Conservation (phyloP, 352 stramenopile species). For the Pythium pyrilobum region DNA sequence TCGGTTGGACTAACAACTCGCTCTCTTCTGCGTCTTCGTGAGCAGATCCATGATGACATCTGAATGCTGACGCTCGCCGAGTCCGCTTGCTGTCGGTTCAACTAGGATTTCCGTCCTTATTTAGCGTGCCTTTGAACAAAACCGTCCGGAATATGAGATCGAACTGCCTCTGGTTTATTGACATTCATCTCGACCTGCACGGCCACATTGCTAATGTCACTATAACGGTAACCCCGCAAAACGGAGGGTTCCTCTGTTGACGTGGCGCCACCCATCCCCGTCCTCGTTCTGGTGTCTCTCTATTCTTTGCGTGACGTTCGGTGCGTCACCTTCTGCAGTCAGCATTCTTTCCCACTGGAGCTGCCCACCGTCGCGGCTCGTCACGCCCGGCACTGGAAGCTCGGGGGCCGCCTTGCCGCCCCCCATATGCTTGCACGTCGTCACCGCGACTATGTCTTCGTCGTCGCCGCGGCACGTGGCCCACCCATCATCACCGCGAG, state of each 20-base stretch:
- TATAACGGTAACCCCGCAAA: background rate
- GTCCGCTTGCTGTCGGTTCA: too few relatives aligned
- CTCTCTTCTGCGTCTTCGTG: background rate
- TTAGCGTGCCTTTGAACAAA: slow-evolving; percentile 2
- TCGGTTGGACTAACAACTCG: too few relatives aligned
- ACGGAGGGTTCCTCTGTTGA: background rate
- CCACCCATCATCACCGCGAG: too few relatives aligned
- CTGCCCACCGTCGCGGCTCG: slow-evolving; percentile 17
- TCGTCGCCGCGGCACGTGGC: too few relatives aligned
- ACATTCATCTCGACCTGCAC: too few relatives aligned
- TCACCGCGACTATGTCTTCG: background rate
- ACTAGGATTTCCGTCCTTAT: slow-evolving; percentile 9
- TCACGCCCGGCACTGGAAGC: slow-evolving; percentile 18
- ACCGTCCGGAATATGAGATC: slow-evolving; percentile 19
- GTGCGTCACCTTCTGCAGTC: slow-evolving; percentile 18
- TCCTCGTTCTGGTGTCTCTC: slow-evolving; percentile 1
- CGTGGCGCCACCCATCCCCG: slow-evolving; percentile 3
- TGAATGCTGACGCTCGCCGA: background rate
- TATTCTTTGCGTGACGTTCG: slow-evolving; percentile 9
- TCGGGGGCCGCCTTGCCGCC: background rate
- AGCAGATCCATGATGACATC: slow-evolving; percentile 17
- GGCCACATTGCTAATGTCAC: slow-evolving; percentile 2
- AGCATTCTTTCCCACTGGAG: background rate
- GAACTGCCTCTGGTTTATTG: background rate
- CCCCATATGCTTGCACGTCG: too few relatives aligned